These are phyloP conservation scores for Trichophyton verrucosum DNA, from an alignment of 2,329 filamentous ascomycete genomes.

Conservation along the genomic window DNA sequence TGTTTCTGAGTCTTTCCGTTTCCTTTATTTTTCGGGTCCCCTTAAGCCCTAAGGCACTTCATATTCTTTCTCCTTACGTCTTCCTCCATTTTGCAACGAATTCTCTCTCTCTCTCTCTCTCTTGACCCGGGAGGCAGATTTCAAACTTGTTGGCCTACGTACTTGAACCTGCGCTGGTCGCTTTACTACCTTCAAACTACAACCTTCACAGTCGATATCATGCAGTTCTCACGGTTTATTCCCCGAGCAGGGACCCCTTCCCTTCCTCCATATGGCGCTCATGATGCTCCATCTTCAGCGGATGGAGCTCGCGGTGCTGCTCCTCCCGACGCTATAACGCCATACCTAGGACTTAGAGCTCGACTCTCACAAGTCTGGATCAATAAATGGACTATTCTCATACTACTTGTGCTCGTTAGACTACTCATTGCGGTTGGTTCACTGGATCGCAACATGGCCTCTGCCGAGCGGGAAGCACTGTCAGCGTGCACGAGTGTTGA, in stretches of 20 bases:
- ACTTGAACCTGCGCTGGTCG: slow-evolving; percentile 1
- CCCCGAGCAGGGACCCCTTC: slow-evolving; percentile 4
- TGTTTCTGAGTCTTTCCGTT: neutral
- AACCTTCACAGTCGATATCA: slow-evolving; percentile 10
- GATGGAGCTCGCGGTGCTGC: slow-evolving; percentile 21
- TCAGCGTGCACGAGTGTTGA: slow-evolving; percentile 87
- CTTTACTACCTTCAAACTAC: neutral
- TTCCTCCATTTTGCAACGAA: neutral
- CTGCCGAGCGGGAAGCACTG: slow-evolving; percentile 68
- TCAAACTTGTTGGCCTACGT: neutral
- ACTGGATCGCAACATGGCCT: slow-evolving; percentile 60
- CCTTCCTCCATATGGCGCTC: slow-evolving; percentile 31
- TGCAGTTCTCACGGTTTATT: slow-evolving; percentile 24
- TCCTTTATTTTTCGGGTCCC: neutral
- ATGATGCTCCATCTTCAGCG: slow-evolving; percentile 39
- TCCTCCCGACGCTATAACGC: slow-evolving; percentile 61
- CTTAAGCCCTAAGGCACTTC: neutral
- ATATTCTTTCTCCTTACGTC: neutral
- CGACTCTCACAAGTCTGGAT: slow-evolving; percentile 93
- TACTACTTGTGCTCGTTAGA: slow-evolving; percentile 72
- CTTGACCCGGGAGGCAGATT: neutral
- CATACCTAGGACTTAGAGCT: slow-evolving; percentile 80
- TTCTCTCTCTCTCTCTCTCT: no score
- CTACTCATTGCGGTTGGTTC: slow-evolving; percentile 62
- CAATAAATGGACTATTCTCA: slow-evolving; percentile 89